phyloP scores from a whole-genome alignment of 208 protist species.

The Angomonas deanei region DNA sequence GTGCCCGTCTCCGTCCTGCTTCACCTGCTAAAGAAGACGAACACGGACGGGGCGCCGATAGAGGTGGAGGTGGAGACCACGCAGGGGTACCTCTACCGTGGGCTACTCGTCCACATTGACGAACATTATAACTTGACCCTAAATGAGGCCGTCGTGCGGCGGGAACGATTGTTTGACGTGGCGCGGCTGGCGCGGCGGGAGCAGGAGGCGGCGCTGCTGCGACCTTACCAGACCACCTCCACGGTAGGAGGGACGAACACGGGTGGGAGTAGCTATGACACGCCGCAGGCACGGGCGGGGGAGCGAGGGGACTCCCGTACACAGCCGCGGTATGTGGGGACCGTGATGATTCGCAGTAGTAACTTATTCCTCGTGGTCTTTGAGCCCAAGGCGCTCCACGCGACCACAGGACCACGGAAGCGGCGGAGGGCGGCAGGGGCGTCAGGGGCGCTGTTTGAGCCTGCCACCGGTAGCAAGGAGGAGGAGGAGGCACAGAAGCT shows the following conservation, averaged over 20 bases:
- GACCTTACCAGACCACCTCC: constrained; percentile 5
- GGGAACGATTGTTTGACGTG: constrained; percentile 58
- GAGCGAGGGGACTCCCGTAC: constrained; percentile 33
- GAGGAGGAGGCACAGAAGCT: not conserved
- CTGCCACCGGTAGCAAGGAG: constrained; percentile 1
- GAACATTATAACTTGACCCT: constrained; percentile 74
- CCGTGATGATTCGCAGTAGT: constrained; percentile 64
- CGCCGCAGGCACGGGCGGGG: constrained; percentile 6
- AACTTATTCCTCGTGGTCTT: constrained; percentile 71
- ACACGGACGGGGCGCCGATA: constrained; percentile 15
- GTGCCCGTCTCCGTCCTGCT: constrained; percentile 26
- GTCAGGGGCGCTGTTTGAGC: not conserved
- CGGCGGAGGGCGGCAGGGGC: not conserved
- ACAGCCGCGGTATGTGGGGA: constrained; percentile 56
- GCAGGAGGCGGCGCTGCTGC: constrained; percentile 11
- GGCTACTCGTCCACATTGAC: constrained; percentile 56
- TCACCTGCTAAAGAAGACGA: not conserved
- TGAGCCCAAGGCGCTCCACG: constrained; percentile 6
- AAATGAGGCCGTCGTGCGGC: constrained; percentile 43
- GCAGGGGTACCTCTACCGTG: constrained; percentile 79
- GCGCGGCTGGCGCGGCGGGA: constrained; percentile 28
- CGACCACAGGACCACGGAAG: not conserved
- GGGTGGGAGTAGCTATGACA: not conserved
- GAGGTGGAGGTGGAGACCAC: constrained; percentile 78
- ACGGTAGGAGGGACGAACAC: not conserved